Evolutionary conservation across 371 early-diverging fungal genomes (phyloP).

Genomic region (Lichtheimia corymbifera): DNA sequence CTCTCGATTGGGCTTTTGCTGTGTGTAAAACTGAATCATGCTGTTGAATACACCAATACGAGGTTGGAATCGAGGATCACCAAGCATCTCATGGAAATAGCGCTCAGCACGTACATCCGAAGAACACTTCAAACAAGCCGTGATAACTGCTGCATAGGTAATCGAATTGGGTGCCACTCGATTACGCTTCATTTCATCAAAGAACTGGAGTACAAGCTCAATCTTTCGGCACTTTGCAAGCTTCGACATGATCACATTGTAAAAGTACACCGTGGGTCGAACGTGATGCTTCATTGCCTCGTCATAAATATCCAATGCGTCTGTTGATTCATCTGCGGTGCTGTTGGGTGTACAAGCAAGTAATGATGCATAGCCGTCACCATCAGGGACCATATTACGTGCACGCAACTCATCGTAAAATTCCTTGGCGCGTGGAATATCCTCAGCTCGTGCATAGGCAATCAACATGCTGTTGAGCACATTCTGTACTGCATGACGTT

Average conservation of each 20-base stretch:
- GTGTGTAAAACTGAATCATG: slow-evolving; percentile 67
- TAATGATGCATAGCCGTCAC: slow-evolving; percentile 51
- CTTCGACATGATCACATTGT: slow-evolving; percentile 65
- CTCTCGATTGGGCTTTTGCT: slow-evolving; percentile 55
- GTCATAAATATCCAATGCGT: slow-evolving; percentile 56
- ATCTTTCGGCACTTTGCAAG: slow-evolving; percentile 59
- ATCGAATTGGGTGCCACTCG: slow-evolving; percentile 57
- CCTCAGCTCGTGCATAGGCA: slow-evolving; percentile 48
- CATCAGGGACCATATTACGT: slow-evolving; percentile 33
- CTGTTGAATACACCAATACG: slow-evolving; percentile 61
- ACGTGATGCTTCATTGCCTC: slow-evolving; percentile 57
- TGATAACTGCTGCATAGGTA: slow-evolving; percentile 63
- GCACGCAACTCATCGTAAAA: slow-evolving; percentile 52
- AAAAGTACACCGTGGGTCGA: slow-evolving; percentile 60
- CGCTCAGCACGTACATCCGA: slow-evolving; percentile 52
- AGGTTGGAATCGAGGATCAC: slow-evolving; percentile 47
- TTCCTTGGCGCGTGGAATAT: slow-evolving; percentile 40
- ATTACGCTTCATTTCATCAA: slow-evolving; percentile 56
- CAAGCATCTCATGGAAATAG: slow-evolving; percentile 55
- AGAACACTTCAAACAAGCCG: slow-evolving; percentile 58
- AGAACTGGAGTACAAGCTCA: slow-evolving; percentile 49
- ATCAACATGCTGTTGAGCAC: slow-evolving; percentile 57
- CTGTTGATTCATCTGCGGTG: slow-evolving; percentile 56
- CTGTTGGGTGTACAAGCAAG: slow-evolving; percentile 48
- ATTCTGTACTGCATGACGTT: slow-evolving; percentile 21